These are phyloP conservation scores for Hypomontagnella monticulosa DNA, from an alignment of 495 filamentous ascomycete species.

Conservation along the genomic window DNA sequence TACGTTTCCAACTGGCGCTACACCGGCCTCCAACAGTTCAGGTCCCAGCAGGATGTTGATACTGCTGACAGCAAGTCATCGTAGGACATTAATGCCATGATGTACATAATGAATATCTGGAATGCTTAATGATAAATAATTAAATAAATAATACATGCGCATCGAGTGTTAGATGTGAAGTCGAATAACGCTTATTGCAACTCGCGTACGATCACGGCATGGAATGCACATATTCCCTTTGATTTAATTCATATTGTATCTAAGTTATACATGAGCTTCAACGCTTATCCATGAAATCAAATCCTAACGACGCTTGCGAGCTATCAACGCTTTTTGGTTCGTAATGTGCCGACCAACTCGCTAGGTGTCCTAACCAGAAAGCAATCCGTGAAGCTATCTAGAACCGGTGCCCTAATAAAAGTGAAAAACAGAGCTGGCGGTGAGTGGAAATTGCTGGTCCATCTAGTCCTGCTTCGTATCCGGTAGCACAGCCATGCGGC, in stretches of 20 bases:
- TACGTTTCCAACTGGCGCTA: conserved; percentile 47
- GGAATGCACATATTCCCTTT: too few relatives aligned
- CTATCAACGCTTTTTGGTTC: too few relatives aligned
- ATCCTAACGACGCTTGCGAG: too few relatives aligned
- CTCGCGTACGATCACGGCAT: too few relatives aligned
- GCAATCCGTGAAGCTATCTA: neutral
- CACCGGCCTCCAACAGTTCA: conserved; percentile 29
- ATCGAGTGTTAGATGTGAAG: too few relatives aligned
- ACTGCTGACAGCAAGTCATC: neutral
- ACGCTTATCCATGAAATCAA: too few relatives aligned
- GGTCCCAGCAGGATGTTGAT: conserved; percentile 4
- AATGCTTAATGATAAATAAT: too few relatives aligned
- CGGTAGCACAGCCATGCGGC: conserved; percentile 56
- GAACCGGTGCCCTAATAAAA: neutral
- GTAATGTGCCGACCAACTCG: neutral
- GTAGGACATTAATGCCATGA: neutral
- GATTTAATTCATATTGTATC: too few relatives aligned
- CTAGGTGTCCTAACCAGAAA: neutral
- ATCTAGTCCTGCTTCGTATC: conserved; percentile 5
- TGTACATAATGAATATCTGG: neutral
- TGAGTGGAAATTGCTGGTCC: too few relatives aligned
- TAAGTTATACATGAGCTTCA: too few relatives aligned
- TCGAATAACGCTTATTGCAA: too few relatives aligned
- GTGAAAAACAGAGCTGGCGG: neutral
- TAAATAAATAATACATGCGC: too few relatives aligned